Conservation (phyloP, 371 early-diverging fungal species). For the Rhizopus arrhizus region DNA sequence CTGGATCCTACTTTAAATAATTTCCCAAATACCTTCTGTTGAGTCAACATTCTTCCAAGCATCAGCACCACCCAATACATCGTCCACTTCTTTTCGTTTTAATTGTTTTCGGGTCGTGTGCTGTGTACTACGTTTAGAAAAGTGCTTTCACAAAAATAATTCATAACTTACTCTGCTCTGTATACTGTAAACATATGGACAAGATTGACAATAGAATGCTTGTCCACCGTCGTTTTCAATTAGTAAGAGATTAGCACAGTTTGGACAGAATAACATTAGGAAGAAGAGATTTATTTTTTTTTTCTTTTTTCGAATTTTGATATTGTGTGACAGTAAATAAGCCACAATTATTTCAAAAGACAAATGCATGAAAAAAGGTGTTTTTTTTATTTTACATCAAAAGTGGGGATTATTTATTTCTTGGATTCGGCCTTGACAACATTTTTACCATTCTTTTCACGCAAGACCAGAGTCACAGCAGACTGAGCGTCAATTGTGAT, state of each 20-base stretch:
- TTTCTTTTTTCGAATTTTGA: constrained; percentile 5
- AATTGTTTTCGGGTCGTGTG: constrained; percentile 60
- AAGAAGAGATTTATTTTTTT: constrained; percentile 1
- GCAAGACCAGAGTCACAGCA: constrained; percentile 56
- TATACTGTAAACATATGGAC: constrained; percentile 84
- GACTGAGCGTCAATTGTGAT: constrained; percentile 57
- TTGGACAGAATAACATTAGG: constrained; percentile 86
- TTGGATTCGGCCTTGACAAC: constrained; percentile 53
- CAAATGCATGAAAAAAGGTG: neutral
- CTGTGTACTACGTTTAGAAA: constrained; percentile 27
- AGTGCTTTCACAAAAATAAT: neutral
- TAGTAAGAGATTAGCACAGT: constrained; percentile 82
- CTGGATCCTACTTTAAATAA: too few species aligned
- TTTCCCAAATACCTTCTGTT: constrained; percentile 66
- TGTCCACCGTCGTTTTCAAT: constrained; percentile 71
- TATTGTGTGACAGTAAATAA: neutral
- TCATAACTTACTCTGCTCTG: constrained; percentile 46
- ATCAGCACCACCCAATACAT: constrained; percentile 90
- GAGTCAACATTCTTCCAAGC: constrained; percentile 93
- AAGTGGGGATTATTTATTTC: constrained; percentile 23
- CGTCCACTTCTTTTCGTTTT: constrained; percentile 88
- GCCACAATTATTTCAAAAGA: constrained; percentile 8
- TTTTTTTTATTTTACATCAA: neutral
- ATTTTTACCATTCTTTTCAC: constrained; percentile 63
- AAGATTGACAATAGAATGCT: constrained; percentile 84